phyloP scores from a whole-genome alignment of 129 eudicot genomes.

The Pulicaria dysenterica region DNA sequence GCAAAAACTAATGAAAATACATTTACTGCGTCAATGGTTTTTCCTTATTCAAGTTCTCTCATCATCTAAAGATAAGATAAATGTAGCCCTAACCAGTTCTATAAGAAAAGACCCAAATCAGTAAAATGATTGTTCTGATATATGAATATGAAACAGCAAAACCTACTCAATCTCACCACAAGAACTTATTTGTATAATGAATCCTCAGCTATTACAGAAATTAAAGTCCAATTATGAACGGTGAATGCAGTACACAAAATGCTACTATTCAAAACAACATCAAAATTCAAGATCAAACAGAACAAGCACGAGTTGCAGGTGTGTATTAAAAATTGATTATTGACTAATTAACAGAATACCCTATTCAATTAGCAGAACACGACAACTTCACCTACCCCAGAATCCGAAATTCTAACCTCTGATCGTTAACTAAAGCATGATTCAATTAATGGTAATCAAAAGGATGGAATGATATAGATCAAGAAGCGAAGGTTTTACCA shows the following conservation, averaged over 20 bases:
- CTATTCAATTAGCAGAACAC: slow-evolving; percentile 3
- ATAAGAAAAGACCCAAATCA: not conserved
- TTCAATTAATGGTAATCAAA: slow-evolving; percentile 1
- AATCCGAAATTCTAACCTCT: not conserved
- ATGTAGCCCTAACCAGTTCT: not conserved
- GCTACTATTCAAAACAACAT: slow-evolving; percentile 11
- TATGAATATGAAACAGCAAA: not conserved
- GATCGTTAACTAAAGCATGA: slow-evolving; percentile 26
- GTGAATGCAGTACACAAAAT: not conserved
- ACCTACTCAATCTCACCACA: slow-evolving; percentile 4
- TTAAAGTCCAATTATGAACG: too few relatives aligned
- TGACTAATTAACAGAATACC: not conserved
- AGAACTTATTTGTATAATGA: not conserved
- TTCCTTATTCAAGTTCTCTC: slow-evolving; percentile 5
- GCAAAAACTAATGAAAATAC: not conserved
- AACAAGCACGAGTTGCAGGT: not conserved
- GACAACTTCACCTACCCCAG: not conserved
- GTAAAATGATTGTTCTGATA: too few relatives aligned
- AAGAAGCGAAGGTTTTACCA: slow-evolving; percentile 46
- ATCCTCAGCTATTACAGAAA: not conserved
- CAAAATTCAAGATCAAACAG: not conserved
- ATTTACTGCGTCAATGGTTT: not conserved
- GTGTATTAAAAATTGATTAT: not conserved
- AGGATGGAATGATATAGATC: slow-evolving; percentile 14
- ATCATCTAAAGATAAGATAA: not conserved